These are phyloP conservation scores for Diplodia mutila DNA, from an alignment of 2,329 filamentous ascomycete species.

Conservation along the genomic window DNA sequence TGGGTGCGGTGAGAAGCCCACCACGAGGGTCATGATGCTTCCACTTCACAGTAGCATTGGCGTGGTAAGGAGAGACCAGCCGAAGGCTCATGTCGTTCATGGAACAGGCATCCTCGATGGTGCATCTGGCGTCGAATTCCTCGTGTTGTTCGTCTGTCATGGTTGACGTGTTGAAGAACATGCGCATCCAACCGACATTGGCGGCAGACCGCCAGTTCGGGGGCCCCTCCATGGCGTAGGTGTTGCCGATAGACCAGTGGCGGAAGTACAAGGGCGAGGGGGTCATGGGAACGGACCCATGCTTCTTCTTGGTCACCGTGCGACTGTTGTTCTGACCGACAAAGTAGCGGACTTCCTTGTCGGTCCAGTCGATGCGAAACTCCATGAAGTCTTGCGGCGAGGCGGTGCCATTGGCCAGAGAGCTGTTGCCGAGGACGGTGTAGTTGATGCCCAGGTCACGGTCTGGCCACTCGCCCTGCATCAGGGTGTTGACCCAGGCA, in stretches of 20 bases:
- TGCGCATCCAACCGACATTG: conserved; percentile 51
- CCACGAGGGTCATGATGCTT: conserved; percentile 35
- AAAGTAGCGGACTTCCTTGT: conserved; percentile 49
- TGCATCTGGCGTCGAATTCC: conserved; percentile 38
- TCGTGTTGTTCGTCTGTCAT: conserved; percentile 38
- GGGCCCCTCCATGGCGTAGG: conserved; percentile 51
- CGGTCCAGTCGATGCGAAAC: conserved; percentile 54
- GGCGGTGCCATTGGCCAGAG: conserved; percentile 37
- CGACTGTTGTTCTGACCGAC: conserved; percentile 45
- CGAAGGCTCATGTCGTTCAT: conserved; percentile 42
- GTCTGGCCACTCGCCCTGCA: conserved; percentile 45
- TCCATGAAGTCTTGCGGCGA: conserved; percentile 52
- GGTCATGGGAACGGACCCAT: conserved; percentile 43
- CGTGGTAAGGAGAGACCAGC: conserved; percentile 35
- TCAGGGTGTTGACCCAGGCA: conserved; percentile 47
- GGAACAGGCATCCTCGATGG: conserved; percentile 38
- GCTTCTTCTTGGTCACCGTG: conserved; percentile 39
- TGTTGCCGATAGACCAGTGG: conserved; percentile 55
- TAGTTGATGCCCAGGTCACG: conserved; percentile 47
- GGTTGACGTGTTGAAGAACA: conserved; percentile 56
- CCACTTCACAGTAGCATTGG: conserved; percentile 36
- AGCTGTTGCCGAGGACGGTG: conserved; percentile 40
- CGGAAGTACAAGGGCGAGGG: conserved; percentile 51
- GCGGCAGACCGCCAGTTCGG: conserved; percentile 46
- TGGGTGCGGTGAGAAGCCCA: conserved; percentile 36